Conservation (phyloP, 176 grass and related monocot genomes). For the Canna indica region DNA sequence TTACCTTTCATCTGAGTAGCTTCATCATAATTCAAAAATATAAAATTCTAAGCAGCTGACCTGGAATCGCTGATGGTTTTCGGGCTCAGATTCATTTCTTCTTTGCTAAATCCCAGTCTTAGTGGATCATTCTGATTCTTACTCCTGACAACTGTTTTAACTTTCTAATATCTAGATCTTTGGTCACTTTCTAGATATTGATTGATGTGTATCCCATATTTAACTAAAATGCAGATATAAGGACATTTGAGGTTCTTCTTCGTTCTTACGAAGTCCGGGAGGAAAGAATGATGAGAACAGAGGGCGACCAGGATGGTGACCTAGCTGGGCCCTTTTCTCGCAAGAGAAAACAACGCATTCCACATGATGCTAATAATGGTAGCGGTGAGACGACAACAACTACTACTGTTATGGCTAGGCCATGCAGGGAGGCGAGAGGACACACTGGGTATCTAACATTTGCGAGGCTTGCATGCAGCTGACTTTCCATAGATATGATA, state of each 20-base stretch:
- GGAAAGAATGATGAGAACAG: slow-evolving; percentile 20
- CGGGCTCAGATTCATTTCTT: too few species aligned
- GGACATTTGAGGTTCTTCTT: slow-evolving; percentile 87
- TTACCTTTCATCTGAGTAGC: too few species aligned
- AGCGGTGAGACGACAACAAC: slow-evolving; percentile 12
- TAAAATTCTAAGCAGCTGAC: too few species aligned
- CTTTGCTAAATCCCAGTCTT: too few species aligned
- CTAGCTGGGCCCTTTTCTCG: slow-evolving; percentile 32
- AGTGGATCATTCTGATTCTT: too few species aligned
- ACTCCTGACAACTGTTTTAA: too few species aligned
- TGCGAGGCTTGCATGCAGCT: slow-evolving; percentile 35
- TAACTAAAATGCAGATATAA: slow-evolving; percentile 56
- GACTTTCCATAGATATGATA: neutral
- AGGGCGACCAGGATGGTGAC: slow-evolving; percentile 22
- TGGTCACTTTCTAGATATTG: neutral
- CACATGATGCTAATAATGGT: slow-evolving; percentile 18
- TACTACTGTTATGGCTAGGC: slow-evolving; percentile 52
- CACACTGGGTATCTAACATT: slow-evolving; percentile 93
- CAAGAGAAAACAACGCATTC: slow-evolving; percentile 41
- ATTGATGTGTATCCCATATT: neutral
- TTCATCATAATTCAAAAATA: too few species aligned
- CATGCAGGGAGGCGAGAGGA: slow-evolving; percentile 45
- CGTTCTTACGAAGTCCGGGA: slow-evolving; percentile 63
- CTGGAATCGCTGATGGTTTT: too few species aligned
- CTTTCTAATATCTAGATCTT: neutral